Base-by-base conservation (phyloP, 2,329 filamentous ascomycete species). In the Phialocephala sp. region DNA sequence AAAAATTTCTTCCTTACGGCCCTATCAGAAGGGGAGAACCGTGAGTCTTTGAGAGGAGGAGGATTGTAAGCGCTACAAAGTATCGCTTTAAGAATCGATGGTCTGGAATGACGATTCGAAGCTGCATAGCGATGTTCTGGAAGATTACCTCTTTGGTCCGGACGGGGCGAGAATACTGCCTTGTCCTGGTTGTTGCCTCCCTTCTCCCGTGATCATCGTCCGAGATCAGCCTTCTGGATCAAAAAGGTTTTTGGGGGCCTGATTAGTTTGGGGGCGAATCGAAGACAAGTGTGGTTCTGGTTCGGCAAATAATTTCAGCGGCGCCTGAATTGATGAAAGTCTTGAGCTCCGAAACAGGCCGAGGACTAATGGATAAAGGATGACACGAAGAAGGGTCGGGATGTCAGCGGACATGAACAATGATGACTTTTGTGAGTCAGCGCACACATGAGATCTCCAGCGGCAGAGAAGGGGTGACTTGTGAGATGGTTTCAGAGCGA, bases 401-500 rank as follows among this genome's bases (percentile, higher is more conserved):
- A 54, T 15, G 50, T 54, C 24, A 54, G 50, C 50, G 12, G 50
- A 54, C 24, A 1, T 5, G 2, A 2, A 27, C 35, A 15, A 14
- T 5, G 3, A 4, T 2, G 22, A 32, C 8, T 14, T 32, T 54
- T 54, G 24, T 54, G 50, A 54, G 50, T 54, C 50, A 54, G 50
- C 50, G 50, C 24, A 11, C n/a, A 50, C n/a, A n/a, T n/a, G n/a
- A n/a, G n/a, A n/a, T n/a, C n/a, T n/a, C n/a, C n/a, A n/a, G n/a
- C n/a, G n/a, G n/a, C n/a, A n/a, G n/a, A n/a, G n/a, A 11, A 50
- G 2, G 45, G 50, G 14, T 54, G 50, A 32, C 32, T 54, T 54
- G 50, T 54, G 50, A 54, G 50, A 35, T 54, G 50, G 50, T 54
- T 54, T 54, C 50, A 54, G 27, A 35, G 52, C 39, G 55, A 65